Conservation (phyloP, 768 basidiomycete species). For the Amyloporia xantha region DNA sequence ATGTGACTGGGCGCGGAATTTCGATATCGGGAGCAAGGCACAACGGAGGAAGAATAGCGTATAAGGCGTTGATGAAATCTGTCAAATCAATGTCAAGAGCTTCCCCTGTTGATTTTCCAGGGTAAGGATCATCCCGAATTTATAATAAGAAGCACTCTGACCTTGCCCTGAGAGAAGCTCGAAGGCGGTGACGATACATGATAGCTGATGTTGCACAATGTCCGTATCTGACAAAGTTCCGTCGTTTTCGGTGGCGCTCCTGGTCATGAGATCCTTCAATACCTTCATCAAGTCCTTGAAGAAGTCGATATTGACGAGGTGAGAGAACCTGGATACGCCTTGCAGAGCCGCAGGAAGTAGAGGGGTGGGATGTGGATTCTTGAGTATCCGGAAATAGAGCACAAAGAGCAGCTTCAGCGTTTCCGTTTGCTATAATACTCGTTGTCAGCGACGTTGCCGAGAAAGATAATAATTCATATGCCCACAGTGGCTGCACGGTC, state of each 20-base stretch:
- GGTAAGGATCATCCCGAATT: not conserved
- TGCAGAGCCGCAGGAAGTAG: slow-evolving; percentile 83
- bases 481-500: slow-evolving; percentile 77
- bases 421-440: slow-evolving; percentile 77
- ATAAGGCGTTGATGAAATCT: slow-evolving; percentile 83
- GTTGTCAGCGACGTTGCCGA: slow-evolving; percentile 6
- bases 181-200: slow-evolving; percentile 95
- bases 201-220: slow-evolving; percentile 53
- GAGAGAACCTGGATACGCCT: slow-evolving; percentile 90
- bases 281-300: slow-evolving; percentile 92
- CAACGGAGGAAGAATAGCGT: slow-evolving; percentile 73
- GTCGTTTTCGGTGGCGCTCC: slow-evolving; percentile 34
- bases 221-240: slow-evolving; percentile 26
- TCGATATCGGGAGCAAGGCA: slow-evolving; percentile 64
- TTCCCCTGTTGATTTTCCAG: slow-evolving; percentile 57
- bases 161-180: slow-evolving; percentile 96
- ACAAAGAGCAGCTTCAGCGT: slow-evolving; percentile 96
- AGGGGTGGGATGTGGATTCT: slow-evolving; percentile 70
- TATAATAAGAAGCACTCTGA: slow-evolving; percentile 16
- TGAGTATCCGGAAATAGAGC: slow-evolving; percentile 93
- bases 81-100: slow-evolving; percentile 93
- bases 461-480: slow-evolving; percentile 19
- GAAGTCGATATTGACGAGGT: slow-evolving; percentile 97
- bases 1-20: slow-evolving; percentile 29
- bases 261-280: slow-evolving; percentile 67